These are phyloP conservation scores for Chlorella sorokiniana DNA, from an alignment of 139 green algal species.

Conservation along the genomic window DNA sequence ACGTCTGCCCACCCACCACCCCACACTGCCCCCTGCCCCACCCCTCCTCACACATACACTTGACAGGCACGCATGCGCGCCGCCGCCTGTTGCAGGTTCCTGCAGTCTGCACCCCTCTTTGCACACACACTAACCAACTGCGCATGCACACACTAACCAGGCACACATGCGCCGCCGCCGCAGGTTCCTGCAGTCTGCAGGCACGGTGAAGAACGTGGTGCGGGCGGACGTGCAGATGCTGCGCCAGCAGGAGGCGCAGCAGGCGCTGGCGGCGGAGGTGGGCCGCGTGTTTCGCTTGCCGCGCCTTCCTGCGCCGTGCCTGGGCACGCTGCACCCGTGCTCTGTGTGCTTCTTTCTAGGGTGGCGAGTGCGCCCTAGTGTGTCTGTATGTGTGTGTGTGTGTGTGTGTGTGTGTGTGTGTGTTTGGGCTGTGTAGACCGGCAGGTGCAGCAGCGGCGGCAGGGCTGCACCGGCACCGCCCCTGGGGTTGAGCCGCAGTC, in stretches of 20 bases:
- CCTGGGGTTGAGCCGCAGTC: no score
- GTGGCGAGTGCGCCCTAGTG: no score
- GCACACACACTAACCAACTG: neutral
- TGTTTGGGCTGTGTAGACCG: no score
- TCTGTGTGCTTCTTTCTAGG: neutral
- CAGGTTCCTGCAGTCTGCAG: conserved; percentile 25
- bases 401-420: no score
- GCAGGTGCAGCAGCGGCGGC: no score
- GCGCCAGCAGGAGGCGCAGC: conserved; percentile 25
- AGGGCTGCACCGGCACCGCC: no score
- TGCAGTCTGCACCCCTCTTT: neutral
- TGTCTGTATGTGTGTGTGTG: no score
- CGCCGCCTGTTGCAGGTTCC: neutral
- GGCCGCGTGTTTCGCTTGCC: no score
- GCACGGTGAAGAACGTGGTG: conserved; percentile 24
- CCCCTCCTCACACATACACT: neutral
- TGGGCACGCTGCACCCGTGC: neutral
- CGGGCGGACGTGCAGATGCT: conserved; percentile 23
- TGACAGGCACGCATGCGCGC: neutral
- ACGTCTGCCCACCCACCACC: neutral
- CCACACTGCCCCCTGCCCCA: neutral
- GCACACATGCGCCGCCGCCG: neutral
- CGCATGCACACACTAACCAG: neutral
- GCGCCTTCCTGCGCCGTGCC: no score
- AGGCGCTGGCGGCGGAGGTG: conserved; percentile 24